Evolutionary conservation across 257 asterid species (phyloP).

Genomic region (Apocynum venetum): DNA sequence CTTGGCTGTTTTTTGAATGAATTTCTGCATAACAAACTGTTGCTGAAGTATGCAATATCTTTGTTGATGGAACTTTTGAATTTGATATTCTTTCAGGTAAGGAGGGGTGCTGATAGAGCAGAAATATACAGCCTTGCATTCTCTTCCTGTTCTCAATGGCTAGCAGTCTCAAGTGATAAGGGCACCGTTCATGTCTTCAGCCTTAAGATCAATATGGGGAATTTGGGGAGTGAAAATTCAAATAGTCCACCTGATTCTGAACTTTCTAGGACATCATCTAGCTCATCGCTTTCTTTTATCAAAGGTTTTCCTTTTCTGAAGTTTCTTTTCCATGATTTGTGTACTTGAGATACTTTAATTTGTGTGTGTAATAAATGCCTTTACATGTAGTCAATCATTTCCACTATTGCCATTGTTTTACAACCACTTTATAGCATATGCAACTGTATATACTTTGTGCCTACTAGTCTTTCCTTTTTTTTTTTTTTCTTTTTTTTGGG

Average conservation of each 20-base stretch:
- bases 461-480: neutral
- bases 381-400: neutral
- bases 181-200: slow-evolving; percentile 93
- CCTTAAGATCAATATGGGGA: slow-evolving; percentile 62
- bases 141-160: slow-evolving; percentile 82
- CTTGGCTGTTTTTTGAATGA: neutral
- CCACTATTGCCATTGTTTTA: neutral
- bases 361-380: neutral
- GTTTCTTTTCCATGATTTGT: neutral
- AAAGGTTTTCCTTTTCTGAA: slow-evolving; percentile 45
- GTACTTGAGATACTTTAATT: neutral
- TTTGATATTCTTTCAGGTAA: slow-evolving; percentile 46
- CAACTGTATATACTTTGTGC: neutral
- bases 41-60: neutral
- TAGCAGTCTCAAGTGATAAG: slow-evolving; percentile 92
- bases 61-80: neutral
- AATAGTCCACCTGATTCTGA: slow-evolving; percentile 42
- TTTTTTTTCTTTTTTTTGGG: no score
- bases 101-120: slow-evolving; percentile 98
- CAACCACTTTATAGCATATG: neutral
- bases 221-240: slow-evolving; percentile 46
- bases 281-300: slow-evolving; percentile 76
- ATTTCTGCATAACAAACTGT: neutral
- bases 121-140: slow-evolving; percentile 84
- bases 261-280: slow-evolving; percentile 40